Base-by-base conservation (phyloP, 345 rosid species). In the Isatis tinctoria region DNA sequence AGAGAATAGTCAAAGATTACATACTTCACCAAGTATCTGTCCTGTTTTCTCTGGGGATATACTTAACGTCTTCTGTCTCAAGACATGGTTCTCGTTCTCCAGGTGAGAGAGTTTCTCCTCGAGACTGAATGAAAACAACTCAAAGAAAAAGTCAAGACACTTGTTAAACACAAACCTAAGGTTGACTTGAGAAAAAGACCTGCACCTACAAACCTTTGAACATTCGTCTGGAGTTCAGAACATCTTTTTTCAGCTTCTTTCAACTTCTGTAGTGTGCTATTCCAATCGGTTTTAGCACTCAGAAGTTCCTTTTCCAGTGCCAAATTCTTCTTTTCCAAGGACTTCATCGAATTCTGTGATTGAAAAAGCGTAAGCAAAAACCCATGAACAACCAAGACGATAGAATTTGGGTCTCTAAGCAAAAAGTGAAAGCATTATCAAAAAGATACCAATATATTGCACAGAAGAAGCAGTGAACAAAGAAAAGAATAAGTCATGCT, bases 51-150 rank as follows among this genome's bases (percentile, higher is more conserved):
- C 88, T 10, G 93, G 84, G 73, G 97, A 54, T 53, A 68, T 73
- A 73, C 77, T 83, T 69, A 90, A 60, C 30, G 96, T 85, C 72
- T 86, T 91, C 80, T 91, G 96, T 73, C 91, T 83, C 75, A 94
- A 79, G 58, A 88, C 89, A 67, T 78, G 95, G 82, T 92, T 94
- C 82, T 94, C 99, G 71, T 88, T 87, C 77, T 94, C 99, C 60
- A 87, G 14, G 72, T 75, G 86, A 35, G 90, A 81, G 61, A 92
- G 87, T 82, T 87, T 94, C 77, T 84, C 84, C 82, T 84, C 93
- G 45, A 91, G 88, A 68, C 97, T 91, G 75, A 73, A 63, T 54
- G 43, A 14, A 69, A 36, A 61, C 22, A 52, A 59, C 8, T 51
- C 51, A 52, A 67, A 37, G 18, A 26, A 44, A 26, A 10, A 27